Percentiles rank a stretch among this genome's conserved stretches.
phyloP scores from a whole-genome alignment of 2,329 filamentous ascomycete species.

The Aschersonia sp. region DNA sequence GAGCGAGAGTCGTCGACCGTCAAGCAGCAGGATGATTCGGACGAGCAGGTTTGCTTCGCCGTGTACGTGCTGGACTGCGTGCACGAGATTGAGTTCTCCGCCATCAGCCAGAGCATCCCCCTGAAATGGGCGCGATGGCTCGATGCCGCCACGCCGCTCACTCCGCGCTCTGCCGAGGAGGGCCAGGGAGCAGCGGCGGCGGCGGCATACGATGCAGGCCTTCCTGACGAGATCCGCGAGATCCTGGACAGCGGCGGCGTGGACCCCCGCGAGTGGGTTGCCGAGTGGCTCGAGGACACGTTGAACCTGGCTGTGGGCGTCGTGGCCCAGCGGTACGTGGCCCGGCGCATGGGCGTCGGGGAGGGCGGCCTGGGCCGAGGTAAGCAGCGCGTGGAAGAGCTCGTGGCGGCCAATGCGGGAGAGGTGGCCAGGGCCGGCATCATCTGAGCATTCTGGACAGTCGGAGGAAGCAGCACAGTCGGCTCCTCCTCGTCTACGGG shows the following conservation, averaged over 20 bases:
- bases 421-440: slow-evolving; percentile 45
- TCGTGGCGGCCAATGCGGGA: slow-evolving; percentile 40
- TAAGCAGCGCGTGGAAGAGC: slow-evolving; percentile 42
- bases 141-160: slow-evolving; percentile 52
- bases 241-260: slow-evolving; percentile 65
- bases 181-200: slow-evolving; percentile 12
- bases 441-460: slow-evolving; percentile 19
- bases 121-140: slow-evolving; percentile 84
- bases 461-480: slow-evolving; percentile 3
- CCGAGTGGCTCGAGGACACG: slow-evolving; percentile 90
- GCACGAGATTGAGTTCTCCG: slow-evolving; percentile 75
- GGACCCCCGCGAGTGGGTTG: slow-evolving; percentile 91
- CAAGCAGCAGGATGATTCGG: slow-evolving; percentile 34
- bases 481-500: neutral
- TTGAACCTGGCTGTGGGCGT: slow-evolving; percentile 66
- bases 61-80: slow-evolving; percentile 76
- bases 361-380: slow-evolving; percentile 53
- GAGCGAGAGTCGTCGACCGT: slow-evolving; percentile 39
- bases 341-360: slow-evolving; percentile 87
- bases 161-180: slow-evolving; percentile 36
- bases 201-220: slow-evolving; percentile 17
- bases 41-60: slow-evolving; percentile 57
- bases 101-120: slow-evolving; percentile 71
- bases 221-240: slow-evolving; percentile 74
- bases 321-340: slow-evolving; percentile 89